Evolutionary conservation across 192 early-diverging fungal genomes (phyloP).

Genomic region (Dissophora ornata): DNA sequence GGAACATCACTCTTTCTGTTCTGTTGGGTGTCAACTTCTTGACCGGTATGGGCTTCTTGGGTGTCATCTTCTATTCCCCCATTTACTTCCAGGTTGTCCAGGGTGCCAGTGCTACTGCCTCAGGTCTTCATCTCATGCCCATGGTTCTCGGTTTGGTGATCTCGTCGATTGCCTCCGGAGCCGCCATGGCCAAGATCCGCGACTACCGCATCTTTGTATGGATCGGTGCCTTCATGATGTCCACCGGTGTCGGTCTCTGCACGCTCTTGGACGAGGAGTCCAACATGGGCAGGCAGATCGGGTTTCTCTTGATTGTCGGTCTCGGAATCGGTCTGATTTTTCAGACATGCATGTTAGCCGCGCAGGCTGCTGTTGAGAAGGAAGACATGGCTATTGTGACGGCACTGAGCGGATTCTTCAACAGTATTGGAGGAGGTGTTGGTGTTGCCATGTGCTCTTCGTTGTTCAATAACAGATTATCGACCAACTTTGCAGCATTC

Average conservation of each 20-base stretch:
- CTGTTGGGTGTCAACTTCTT: slow-evolving; percentile 72
- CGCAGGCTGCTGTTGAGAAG: slow-evolving; percentile 72
- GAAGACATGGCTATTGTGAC: slow-evolving; percentile 78
- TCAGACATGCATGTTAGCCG: slow-evolving; percentile 77
- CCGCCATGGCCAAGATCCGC: slow-evolving; percentile 66
- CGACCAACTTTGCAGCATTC: slow-evolving; percentile 23
- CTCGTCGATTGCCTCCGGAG: slow-evolving; percentile 75
- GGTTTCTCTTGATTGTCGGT: slow-evolving; percentile 76
- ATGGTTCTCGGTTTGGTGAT: slow-evolving; percentile 76
- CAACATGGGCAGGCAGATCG: slow-evolving; percentile 60
- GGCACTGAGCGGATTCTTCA: too few relatives aligned
- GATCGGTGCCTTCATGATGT: slow-evolving; percentile 70
- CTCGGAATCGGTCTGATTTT: slow-evolving; percentile 78
- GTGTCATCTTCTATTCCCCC: slow-evolving; percentile 77
- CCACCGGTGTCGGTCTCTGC: slow-evolving; percentile 72
- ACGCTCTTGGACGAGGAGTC: slow-evolving; percentile 66
- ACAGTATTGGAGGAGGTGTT: slow-evolving; percentile 42
- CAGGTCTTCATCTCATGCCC: slow-evolving; percentile 79
- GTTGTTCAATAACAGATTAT: slow-evolving; percentile 66
- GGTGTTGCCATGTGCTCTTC: slow-evolving; percentile 73
- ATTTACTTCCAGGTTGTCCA: slow-evolving; percentile 86
- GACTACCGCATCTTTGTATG: slow-evolving; percentile 72
- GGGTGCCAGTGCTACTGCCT: slow-evolving; percentile 73
- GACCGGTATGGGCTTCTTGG: slow-evolving; percentile 69
- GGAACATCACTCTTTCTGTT: slow-evolving; percentile 68